Percentiles rank a stretch among this genome's conserved stretches.
Evolutionary conservation across 129 eudicot species (phyloP).

Genomic region (Chrysanthemum lavandulifolium): DNA sequence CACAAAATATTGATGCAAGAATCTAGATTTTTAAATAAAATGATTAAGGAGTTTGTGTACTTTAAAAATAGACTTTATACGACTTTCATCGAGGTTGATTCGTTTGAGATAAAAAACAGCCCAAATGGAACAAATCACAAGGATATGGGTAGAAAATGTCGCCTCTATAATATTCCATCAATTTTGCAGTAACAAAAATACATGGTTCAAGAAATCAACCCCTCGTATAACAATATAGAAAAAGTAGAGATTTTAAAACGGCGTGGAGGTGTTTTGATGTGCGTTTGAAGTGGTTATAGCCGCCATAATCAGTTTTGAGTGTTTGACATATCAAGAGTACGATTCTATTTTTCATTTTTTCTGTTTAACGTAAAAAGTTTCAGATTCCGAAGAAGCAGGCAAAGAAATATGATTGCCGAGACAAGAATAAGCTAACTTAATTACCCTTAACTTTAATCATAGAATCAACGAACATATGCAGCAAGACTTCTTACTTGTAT

Average conservation of each 20-base stretch:
- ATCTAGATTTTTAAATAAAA: too few species aligned
- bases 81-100: too few species aligned
- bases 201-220: neutral
- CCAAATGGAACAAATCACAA: too few species aligned
- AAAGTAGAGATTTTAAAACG: neutral
- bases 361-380: neutral
- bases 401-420: neutral
- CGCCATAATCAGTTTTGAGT: neutral
- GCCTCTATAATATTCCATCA: neutral
- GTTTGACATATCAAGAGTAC: neutral
- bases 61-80: too few species aligned
- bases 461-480: neutral
- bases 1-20: neutral
- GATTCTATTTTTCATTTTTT: neutral
- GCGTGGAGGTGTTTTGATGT: neutral
- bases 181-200: neutral
- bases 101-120: too few species aligned
- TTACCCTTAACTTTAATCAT: neutral
- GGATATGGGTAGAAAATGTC: too few species aligned
- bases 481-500: slow-evolving; percentile 48
- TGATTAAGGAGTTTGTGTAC: too few species aligned
- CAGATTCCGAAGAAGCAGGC: neutral
- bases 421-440: neutral
- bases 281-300: neutral
- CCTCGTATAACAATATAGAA: neutral